These are phyloP conservation scores for Zasmidium angulare DNA, from an alignment of 2,329 filamentous ascomycete species.

Conservation along the genomic window DNA sequence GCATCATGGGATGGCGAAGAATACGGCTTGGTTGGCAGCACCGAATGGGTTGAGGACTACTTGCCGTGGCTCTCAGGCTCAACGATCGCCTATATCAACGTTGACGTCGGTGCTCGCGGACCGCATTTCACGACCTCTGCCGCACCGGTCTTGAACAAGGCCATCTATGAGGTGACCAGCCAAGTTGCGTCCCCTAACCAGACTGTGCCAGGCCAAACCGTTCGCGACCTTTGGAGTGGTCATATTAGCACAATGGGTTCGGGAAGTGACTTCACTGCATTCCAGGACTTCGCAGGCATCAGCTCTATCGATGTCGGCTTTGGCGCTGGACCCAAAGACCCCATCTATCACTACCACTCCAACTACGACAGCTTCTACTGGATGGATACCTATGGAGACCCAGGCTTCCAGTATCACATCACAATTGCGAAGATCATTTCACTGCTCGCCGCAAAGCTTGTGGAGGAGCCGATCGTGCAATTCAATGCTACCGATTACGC, in stretches of 20 bases:
- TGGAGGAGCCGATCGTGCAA: conserved; percentile 48
- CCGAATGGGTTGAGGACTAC: conserved; percentile 91
- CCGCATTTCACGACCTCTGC: conserved; percentile 64
- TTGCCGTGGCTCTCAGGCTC: conserved; percentile 73
- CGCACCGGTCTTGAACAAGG: conserved; percentile 72
- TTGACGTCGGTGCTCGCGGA: conserved; percentile 72
- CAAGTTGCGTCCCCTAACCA: conserved; percentile 69
- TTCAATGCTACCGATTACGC: conserved; percentile 52
- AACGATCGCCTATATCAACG: conserved; percentile 80
- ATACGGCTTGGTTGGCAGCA: conserved; percentile 81
- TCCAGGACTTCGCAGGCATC: conserved; percentile 54
- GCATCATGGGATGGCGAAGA: conserved; percentile 70
- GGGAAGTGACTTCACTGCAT: conserved; percentile 53
- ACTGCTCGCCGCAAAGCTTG: conserved; percentile 46
- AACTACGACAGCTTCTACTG: conserved; percentile 84
- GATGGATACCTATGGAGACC: conserved; percentile 78
- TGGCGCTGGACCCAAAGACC: conserved; percentile 32
- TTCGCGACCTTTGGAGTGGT: conserved; percentile 62
- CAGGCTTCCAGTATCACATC: conserved; percentile 58
- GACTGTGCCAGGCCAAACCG: conserved; percentile 65
- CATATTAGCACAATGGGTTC: conserved; percentile 57
- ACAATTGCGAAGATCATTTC: conserved; percentile 49
- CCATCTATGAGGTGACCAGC: conserved; percentile 66
- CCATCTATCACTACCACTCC: conserved; percentile 74
- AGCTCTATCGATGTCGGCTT: conserved; percentile 51